Evolutionary conservation across 2,329 filamentous ascomycete genomes (phyloP).

Genomic region (Diaporthe sp.): DNA sequence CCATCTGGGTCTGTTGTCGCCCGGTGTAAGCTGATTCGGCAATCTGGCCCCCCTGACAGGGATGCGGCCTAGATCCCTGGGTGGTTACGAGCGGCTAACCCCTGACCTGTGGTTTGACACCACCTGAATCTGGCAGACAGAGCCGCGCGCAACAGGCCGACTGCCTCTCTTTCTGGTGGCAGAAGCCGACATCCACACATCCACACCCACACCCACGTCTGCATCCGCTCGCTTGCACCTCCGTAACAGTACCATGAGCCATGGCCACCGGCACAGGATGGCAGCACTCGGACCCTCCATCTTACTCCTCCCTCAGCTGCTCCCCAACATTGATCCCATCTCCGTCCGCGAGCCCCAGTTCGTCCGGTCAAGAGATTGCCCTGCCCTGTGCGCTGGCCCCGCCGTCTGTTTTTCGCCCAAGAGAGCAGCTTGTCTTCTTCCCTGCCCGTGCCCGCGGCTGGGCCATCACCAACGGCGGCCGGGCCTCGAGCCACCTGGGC

Average conservation of each 20-base stretch:
- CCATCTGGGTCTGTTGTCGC: neutral
- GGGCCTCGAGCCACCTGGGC: neutral
- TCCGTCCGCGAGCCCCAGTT: neutral
- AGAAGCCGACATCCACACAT: neutral
- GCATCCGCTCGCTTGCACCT: neutral
- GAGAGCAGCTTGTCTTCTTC: too few species aligned
- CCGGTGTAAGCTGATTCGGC: conserved; percentile 28
- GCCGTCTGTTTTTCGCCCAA: neutral
- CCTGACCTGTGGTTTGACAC: conserved; percentile 21
- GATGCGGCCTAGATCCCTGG: neutral
- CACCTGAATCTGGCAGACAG: conserved; percentile 19
- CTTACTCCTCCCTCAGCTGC: neutral
- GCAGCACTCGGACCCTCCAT: conserved; percentile 14
- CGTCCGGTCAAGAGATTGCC: conserved; percentile 11
- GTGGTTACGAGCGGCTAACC: conserved; percentile 12
- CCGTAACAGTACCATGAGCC: neutral
- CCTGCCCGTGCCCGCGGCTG: neutral
- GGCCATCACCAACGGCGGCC: neutral
- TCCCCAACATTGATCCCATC: neutral
- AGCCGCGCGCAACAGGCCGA: conserved; percentile 23
- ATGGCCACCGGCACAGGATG: neutral
- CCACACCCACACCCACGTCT: too few species aligned
- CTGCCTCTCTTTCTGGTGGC: neutral
- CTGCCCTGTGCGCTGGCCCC: conserved; percentile 25
- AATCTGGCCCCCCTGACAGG: neutral